These are phyloP conservation scores for Postia placenta DNA, from an alignment of 768 basidiomycete species.

Conservation along the genomic window DNA sequence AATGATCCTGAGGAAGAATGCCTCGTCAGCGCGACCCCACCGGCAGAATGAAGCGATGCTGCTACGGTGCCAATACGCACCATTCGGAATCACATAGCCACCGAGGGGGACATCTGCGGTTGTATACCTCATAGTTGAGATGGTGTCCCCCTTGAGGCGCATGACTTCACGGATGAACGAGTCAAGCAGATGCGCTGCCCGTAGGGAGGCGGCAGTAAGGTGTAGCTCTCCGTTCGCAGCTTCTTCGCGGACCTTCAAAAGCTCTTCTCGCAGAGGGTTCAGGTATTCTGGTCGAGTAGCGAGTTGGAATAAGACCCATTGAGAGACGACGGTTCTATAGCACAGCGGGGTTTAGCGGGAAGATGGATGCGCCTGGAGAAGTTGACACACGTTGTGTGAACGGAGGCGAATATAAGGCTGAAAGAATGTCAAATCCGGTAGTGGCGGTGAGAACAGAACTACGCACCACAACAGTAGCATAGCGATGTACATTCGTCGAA, in stretches of 20 bases:
- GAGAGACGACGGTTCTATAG: constrained; percentile 25
- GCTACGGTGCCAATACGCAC: too few species aligned
- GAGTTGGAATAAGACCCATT: constrained; percentile 30
- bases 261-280: constrained; percentile 23
- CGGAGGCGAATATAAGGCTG: constrained; percentile 30
- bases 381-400: constrained; percentile 30
- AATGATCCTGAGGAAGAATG: constrained; percentile 16
- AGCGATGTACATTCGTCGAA: constrained; percentile 20
- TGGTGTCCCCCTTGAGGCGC: constrained; percentile 31
- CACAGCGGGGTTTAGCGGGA: not conserved
- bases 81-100: constrained; percentile 26
- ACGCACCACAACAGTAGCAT: constrained; percentile 24
- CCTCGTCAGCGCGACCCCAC: not conserved
- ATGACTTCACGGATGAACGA: constrained; percentile 33
- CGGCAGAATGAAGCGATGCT: not conserved
- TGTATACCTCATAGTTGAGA: constrained; percentile 24
- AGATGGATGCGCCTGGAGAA: too few species aligned
- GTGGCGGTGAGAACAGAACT: not conserved
- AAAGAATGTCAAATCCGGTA: not conserved
- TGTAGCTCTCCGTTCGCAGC: constrained; percentile 16
- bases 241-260: constrained; percentile 18
- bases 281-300: constrained; percentile 25
- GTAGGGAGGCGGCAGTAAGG: constrained; percentile 23
- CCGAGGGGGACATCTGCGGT: constrained; percentile 22
- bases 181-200: constrained; percentile 24